Base-by-base conservation (phyloP, 2,329 filamentous ascomycete genomes). In the Alternaria brassicae region DNA sequence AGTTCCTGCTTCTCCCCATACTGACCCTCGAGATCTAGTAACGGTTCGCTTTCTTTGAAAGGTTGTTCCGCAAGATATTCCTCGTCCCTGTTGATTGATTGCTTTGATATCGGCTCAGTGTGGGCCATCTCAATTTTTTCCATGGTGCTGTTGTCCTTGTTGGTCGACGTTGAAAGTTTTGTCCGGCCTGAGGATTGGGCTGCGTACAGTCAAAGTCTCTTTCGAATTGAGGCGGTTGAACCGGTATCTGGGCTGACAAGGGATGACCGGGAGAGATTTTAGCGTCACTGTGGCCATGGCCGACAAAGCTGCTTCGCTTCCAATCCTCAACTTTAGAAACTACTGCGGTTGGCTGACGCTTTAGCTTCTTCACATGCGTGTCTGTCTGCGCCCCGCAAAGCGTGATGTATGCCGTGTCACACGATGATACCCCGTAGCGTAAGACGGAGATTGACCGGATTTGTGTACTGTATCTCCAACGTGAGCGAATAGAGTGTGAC, bases 361-460 rank as follows among this genome's bases (percentile, higher is more conserved):
- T 42, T 42, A 42, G 40, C 40, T 13, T 23, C 40, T 25, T 25
- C 40, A 23, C 40, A 42, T 42, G 15, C 40, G 21, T 42, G 40
- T 42, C 23, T 42, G 40, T 15, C 40, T 10, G 25, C 12, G 40
- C 23, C 40, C 40, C 48, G 21, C 23, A 17, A 25, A 25, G 21
- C 15, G 39, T n/a, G 21, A n/a, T 50, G 34, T 50, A 25, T 50
- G 40, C 40, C 40, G 32, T 50, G 48, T 50, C 48, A 50, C 32
- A 40, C 15, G 48, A 37, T 27, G 3, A 25, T 17, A 15, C 32
- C n/a, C n/a, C 15, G 32, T 50, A 37, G 23, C 15, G 15, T 37
- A 30, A 15, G 40, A 15, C 48, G 10, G 47, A 27, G 19, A n/a
- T 15, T 19, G 21, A 50, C 21, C 13, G 34, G 48, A 36, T 21